Percentiles rank a stretch among this genome's conserved stretches.
Evolutionary conservation across 805 yeast species (phyloP).

Genomic region (Vanderwaltozyma yarrowii): DNA sequence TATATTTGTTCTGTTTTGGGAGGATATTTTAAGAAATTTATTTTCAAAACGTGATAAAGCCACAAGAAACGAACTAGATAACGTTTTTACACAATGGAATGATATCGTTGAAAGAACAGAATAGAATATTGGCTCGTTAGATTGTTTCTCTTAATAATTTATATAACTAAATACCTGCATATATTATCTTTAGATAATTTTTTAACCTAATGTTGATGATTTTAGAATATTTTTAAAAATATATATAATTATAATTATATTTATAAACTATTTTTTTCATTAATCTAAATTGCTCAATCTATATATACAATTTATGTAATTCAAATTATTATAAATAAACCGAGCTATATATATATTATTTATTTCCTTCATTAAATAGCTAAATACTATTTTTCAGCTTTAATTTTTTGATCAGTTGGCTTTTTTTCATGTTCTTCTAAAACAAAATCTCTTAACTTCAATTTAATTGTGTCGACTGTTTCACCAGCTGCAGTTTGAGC

Average conservation of each 20-base stretch:
- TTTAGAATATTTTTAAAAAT: no score
- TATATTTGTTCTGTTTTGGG: conserved; percentile 46
- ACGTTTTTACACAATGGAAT: conserved; percentile 30
- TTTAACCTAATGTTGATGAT: no score
- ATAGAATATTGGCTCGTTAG: no score
- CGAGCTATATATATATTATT: neutral
- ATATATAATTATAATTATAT: no score
- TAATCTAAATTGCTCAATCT: no score
- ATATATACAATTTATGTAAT: no score
- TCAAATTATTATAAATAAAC: no score
- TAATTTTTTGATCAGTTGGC: neutral
- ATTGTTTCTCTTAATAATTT: no score
- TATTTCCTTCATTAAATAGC: no score
- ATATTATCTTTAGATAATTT: no score
- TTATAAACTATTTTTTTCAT: no score
- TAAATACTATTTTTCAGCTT: neutral
- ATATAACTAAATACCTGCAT: no score
- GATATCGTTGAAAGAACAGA: conserved; percentile 3
- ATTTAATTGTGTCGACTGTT: conserved; percentile 43
- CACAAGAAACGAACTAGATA: conserved; percentile 28
- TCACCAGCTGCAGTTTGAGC: conserved; percentile 49
- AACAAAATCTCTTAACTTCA: conserved; percentile 47
- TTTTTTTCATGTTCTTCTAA: conserved; percentile 36
- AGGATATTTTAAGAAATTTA: conserved; percentile 32
- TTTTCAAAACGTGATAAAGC: conserved; percentile 30